Conservation (phyloP, 2,329 filamentous ascomycete genomes). For the Sporothrix mexicana region DNA sequence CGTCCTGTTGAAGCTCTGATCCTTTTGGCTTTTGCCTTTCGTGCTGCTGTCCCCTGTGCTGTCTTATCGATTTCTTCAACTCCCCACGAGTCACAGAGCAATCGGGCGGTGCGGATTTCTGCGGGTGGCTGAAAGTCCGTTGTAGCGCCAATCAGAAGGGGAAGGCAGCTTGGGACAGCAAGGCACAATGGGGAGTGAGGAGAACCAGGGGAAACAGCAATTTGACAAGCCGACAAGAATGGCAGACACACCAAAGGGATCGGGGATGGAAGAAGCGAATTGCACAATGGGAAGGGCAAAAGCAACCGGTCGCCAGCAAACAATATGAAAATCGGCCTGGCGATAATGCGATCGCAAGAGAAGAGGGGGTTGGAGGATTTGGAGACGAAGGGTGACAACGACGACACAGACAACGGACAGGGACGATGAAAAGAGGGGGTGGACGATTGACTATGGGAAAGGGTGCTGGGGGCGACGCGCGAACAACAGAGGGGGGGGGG, state of each 20-base stretch:
- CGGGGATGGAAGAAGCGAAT: neutral
- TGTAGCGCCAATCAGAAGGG: constrained; percentile 22
- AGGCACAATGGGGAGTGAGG: neutral
- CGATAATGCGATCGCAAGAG: neutral
- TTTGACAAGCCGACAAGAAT: neutral
- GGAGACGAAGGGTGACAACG: constrained; percentile 12
- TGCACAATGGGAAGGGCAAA: neutral
- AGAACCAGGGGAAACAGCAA: neutral
- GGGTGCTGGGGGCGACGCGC: neutral
- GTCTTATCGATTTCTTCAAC: neutral
- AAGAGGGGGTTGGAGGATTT: neutral
- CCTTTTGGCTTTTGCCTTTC: constrained; percentile 16
- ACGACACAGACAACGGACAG: constrained; percentile 15
- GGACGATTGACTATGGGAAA: neutral
- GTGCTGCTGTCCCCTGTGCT: neutral
- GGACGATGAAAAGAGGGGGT: constrained; percentile 1
- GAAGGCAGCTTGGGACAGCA: neutral
- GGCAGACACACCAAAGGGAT: neutral
- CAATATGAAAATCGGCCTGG: neutral
- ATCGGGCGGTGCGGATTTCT: constrained; percentile 33
- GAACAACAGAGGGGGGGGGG: neutral
- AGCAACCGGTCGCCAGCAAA: neutral
- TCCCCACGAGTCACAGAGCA: constrained; percentile 32
- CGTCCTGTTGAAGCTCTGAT: neutral
- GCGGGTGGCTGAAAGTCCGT: constrained; percentile 32